Evolutionary conservation across 1,284 basidiomycete genomes (phyloP), one percentile per base, ranked within the genome.

Genomic region (Sporisorium scitamineum): DNA sequence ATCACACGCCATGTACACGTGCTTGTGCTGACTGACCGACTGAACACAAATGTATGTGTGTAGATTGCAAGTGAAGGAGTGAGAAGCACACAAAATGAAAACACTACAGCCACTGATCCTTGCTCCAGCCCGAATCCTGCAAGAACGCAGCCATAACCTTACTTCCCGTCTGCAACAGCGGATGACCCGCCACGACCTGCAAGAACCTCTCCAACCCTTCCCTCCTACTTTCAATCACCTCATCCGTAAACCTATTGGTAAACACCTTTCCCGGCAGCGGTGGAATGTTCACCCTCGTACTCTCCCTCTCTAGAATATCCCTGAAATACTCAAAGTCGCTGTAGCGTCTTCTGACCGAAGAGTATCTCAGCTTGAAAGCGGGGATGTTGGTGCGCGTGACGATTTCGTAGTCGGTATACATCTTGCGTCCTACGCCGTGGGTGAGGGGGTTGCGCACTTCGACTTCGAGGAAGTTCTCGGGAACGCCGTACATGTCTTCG

Each of bases 341-440:
- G 48, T 99, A 99, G 55, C 97, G 92, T 61, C 97, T 89, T 64
- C 96, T 91, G 29, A 99, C 97, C 51, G 94, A 89, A 2, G 95
- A 97, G 87, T 97, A 95, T 47, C 93, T 92, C 59, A 98, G 89
- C 86, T 97, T 97, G 89, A 99, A 99, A 1, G 96, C 97, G 31
- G 96, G 97, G 80, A 99, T 99, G 87, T 99, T 99, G 77, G 96
- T 99, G 92, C 97, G 69, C 89, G 95, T 97, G 57, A 97, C 92
- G 76, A 99, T 92, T 88, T 99, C 96, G 85, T 99, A 99, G 89
- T 99, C 95, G 52, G 96, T 99, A 86, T 94, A 99, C 94, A 96
- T 97, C 89, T 97, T 97, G 80, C 96, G 89, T 1, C 84, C 84
- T 20, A 79, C 76, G 13, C 83, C 95, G 83, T 98, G 95, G 0